These are phyloP conservation scores for Stachybotrys chlorohalonatus DNA, from an alignment of 2,329 filamentous ascomycete genomes.

Conservation along the genomic window DNA sequence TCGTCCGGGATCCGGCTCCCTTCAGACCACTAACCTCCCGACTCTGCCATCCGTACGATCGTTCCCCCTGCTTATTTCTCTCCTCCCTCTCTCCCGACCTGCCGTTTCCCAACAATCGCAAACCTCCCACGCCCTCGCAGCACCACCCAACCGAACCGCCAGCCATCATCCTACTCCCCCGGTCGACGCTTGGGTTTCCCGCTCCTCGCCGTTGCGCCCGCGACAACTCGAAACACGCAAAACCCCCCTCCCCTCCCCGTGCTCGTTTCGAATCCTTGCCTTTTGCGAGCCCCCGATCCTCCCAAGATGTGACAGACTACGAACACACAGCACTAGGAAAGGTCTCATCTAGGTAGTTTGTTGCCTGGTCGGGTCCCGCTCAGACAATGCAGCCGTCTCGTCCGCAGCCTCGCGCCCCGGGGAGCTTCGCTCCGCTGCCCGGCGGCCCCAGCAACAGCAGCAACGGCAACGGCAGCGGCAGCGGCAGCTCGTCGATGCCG, in stretches of 20 bases:
- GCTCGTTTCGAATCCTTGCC: background rate
- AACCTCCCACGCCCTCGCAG: no score
- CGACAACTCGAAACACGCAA: no score
- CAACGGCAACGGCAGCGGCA: conserved; percentile 15
- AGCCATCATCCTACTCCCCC: no score
- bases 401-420: conserved; percentile 37
- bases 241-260: background rate
- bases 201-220: no score
- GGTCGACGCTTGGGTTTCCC: no score
- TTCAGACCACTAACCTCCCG: background rate
- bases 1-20: background rate
- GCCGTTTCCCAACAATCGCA: no score
- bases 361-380: background rate
- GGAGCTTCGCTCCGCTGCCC: conserved; percentile 47
- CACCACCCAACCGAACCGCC: no score
- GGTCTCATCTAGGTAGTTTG: no score
- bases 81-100: no score
- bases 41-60: no score
- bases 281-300: background rate
- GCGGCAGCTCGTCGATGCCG: background rate
- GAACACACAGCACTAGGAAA: background rate
- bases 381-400: conserved; percentile 39
- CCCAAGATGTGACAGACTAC: background rate
- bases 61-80: no score
- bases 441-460: conserved; percentile 14